phyloP scores from a whole-genome alignment of 805 yeast genomes.

The Candida stauntonica region DNA sequence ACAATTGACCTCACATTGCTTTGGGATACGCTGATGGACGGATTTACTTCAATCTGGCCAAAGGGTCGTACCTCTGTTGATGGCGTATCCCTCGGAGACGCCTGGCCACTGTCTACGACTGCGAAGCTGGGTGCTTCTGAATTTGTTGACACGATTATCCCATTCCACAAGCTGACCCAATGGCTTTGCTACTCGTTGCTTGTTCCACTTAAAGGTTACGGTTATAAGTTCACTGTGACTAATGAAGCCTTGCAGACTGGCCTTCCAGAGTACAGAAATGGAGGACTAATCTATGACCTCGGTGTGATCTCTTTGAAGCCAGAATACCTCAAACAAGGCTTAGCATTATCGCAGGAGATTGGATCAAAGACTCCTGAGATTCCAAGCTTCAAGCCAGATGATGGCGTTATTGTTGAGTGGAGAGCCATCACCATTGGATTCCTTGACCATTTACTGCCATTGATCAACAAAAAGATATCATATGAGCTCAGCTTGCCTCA shows the following conservation, averaged over 20 bases:
- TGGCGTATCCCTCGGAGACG: slow-evolving; percentile 56
- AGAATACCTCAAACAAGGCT: slow-evolving; percentile 34
- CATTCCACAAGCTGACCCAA: slow-evolving; percentile 64
- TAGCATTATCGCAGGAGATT: slow-evolving; percentile 31
- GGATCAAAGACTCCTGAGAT: slow-evolving; percentile 28
- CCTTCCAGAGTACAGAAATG: slow-evolving; percentile 79
- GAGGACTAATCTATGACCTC: slow-evolving; percentile 57
- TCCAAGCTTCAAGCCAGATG: slow-evolving; percentile 50
- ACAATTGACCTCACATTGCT: slow-evolving; percentile 41
- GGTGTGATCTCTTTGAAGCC: slow-evolving; percentile 47
- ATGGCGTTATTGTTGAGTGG: slow-evolving; percentile 66
- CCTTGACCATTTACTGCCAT: slow-evolving; percentile 47
- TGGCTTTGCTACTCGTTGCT: slow-evolving; percentile 62
- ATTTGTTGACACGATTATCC: slow-evolving; percentile 40
- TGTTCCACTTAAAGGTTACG: slow-evolving; percentile 45
- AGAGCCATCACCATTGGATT: slow-evolving; percentile 56
- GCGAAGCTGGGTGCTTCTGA: slow-evolving; percentile 19
- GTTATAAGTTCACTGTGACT: slow-evolving; percentile 50
- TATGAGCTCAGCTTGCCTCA: slow-evolving; percentile 47
- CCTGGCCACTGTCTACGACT: slow-evolving; percentile 46
- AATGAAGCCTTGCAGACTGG: slow-evolving; percentile 84
- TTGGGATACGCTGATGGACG: slow-evolving; percentile 55
- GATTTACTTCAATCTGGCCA: slow-evolving; percentile 59
- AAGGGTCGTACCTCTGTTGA: slow-evolving; percentile 47
- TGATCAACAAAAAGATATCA: slow-evolving; percentile 43